phyloP scores from a whole-genome alignment of 495 filamentous ascomycete species.

The Hypoxylon lenormandii region DNA sequence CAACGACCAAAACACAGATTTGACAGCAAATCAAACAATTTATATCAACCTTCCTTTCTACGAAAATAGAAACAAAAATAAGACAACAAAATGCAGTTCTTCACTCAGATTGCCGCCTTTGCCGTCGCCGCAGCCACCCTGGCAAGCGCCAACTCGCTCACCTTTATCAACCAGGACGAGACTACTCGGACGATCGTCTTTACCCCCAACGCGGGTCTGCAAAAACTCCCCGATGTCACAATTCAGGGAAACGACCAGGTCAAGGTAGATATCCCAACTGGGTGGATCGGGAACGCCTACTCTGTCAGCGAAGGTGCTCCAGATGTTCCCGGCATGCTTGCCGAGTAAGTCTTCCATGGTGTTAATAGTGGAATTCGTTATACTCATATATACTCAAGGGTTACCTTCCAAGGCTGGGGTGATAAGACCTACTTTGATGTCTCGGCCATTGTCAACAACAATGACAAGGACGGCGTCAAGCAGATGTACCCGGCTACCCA shows the following conservation, averaged over 20 bases:
- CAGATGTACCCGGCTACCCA: slow-evolving; percentile 56
- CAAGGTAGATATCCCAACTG: slow-evolving; percentile 53
- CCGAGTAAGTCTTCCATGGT: slow-evolving; percentile 50
- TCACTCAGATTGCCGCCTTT: slow-evolving; percentile 42
- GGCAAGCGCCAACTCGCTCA: slow-evolving; percentile 57
- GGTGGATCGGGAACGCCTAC: slow-evolving; percentile 64
- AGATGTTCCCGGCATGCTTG: slow-evolving; percentile 63
- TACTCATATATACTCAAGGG: slow-evolving; percentile 26
- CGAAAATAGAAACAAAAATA: slow-evolving; percentile 25
- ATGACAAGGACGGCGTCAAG: slow-evolving; percentile 61
- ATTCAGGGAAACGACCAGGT: slow-evolving; percentile 48
- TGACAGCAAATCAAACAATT: slow-evolving; percentile 12
- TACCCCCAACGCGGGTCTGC: slow-evolving; percentile 54
- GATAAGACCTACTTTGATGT: slow-evolving; percentile 65
- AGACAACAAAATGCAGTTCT: slow-evolving; percentile 54
- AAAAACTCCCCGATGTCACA: slow-evolving; percentile 45
- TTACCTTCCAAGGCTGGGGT: slow-evolving; percentile 59
- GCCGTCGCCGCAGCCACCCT: slow-evolving; percentile 49
- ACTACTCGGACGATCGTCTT: slow-evolving; percentile 59
- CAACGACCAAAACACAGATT: slow-evolving; percentile 3
- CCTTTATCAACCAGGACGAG: slow-evolving; percentile 64
- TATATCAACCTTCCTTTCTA: slow-evolving; percentile 24
- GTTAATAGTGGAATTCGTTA: background rate
- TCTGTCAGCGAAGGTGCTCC: slow-evolving; percentile 54
- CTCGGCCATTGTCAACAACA: slow-evolving; percentile 65